phyloP scores from a whole-genome alignment of 768 basidiomycete species.

The Lentinula aciculospora region DNA sequence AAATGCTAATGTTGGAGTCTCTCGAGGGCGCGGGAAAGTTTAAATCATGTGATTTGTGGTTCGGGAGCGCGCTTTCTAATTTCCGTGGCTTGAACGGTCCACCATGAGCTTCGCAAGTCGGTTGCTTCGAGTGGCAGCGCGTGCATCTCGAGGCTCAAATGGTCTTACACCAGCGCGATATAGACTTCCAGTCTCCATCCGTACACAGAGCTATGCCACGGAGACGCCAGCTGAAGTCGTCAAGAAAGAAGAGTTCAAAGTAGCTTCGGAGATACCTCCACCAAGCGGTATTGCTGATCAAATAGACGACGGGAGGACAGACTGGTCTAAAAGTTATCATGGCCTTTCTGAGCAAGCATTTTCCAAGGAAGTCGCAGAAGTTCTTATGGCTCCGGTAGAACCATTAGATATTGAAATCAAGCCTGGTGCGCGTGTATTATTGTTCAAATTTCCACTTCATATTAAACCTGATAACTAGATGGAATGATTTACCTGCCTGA shows the following conservation, averaged over 20 bases:
- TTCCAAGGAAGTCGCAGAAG: slow-evolving; percentile 62
- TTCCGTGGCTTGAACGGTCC: neutral
- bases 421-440: slow-evolving; percentile 59
- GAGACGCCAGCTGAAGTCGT: neutral
- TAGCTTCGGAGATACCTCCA: slow-evolving; percentile 3
- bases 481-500: slow-evolving; percentile 94
- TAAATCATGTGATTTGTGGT: no score
- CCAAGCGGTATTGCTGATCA: neutral
- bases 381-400: slow-evolving; percentile 70
- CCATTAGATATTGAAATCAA: slow-evolving; percentile 87
- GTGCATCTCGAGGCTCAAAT: neutral
- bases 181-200: neutral
- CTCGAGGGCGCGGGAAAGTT: no score
- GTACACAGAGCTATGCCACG: neutral
- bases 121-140: neutral
- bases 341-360: slow-evolving; percentile 80
- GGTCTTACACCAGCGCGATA: neutral
- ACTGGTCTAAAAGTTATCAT: slow-evolving; percentile 88
- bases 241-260: slow-evolving; percentile 1
- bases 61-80: no score
- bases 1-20: no score
- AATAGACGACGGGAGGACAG: slow-evolving; percentile 28
- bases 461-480: slow-evolving; percentile 38
- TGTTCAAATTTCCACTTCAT: neutral
- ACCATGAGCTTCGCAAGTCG: slow-evolving; percentile 1